Conservation (phyloP, 2,329 filamentous ascomycete species). For the Cladosporium sp. region DNA sequence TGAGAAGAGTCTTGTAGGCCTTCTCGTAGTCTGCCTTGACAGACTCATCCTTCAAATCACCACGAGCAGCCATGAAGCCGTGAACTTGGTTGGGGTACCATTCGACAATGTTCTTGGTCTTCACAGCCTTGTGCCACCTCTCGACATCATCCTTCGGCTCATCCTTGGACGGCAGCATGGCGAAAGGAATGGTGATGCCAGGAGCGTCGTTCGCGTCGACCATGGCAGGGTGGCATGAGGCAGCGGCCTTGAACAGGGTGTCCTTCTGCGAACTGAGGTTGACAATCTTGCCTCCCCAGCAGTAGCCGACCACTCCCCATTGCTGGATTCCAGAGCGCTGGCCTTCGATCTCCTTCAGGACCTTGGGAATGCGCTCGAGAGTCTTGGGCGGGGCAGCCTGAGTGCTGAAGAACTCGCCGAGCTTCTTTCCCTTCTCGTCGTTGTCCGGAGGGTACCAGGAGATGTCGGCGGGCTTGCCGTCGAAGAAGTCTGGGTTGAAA, state of each 20-base stretch:
- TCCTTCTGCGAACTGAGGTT: conserved; percentile 54
- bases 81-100: conserved; percentile 53
- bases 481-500: conserved; percentile 70
- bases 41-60: conserved; percentile 49
- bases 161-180: conserved; percentile 59
- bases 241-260: conserved; percentile 60
- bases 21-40: conserved; percentile 55
- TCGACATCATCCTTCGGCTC: conserved; percentile 56
- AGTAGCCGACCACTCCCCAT: conserved; percentile 64
- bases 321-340: conserved; percentile 50
- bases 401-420: conserved; percentile 61
- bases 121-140: conserved; percentile 52
- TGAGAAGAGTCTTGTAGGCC: conserved; percentile 52
- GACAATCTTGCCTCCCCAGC: conserved; percentile 59
- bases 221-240: conserved; percentile 62
- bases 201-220: conserved; percentile 60
- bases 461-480: conserved; percentile 68
- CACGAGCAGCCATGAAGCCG: conserved; percentile 39
- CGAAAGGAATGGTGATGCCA: conserved; percentile 58
- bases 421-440: conserved; percentile 61
- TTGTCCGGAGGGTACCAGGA: conserved; percentile 60
- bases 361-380: conserved; percentile 56
- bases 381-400: conserved; percentile 61
- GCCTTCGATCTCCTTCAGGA: conserved; percentile 58
- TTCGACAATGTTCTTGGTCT: conserved; percentile 47